Evolutionary conservation across 116 monocot species (phyloP), one percentile per base, ranked within the genome.

Genomic region (Trichopus zeylanicus): DNA sequence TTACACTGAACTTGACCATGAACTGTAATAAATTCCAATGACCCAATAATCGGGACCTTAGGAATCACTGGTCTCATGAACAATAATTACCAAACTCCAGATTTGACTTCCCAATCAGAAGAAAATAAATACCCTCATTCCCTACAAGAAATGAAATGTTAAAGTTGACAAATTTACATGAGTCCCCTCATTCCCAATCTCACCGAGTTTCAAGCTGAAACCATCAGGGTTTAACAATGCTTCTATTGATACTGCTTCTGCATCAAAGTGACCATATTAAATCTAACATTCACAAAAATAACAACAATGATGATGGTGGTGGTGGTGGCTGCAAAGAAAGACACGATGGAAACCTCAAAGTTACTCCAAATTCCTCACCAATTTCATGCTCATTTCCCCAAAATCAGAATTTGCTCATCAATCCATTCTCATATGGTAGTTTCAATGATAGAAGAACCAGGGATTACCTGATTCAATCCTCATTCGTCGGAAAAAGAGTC

Each of bases 401-500:
- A 8, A 9, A 46, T 6, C 15, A 2, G 3, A 2, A 16, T 15
- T 46, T 46, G 5, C 15, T 46, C 15, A 5, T 33, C 46, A 46
- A 18, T 46, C 15, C 46, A 11, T 46, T 18, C 46, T 7, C 46
- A 46, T 6, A 15, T 46, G 15, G 18, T 6, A 46, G 32, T 2
- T 9, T 46, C 8, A 53, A 8, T 27, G 53, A 53, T 0, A 23
- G 26, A 5, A 53, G 25, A 26, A 26, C 3, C 51, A 53, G 4
- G 24, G 28, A 53, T 12, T 15, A 53, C 28, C 53, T 57, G 4
- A 6, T 27, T 80, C 62, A 83, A 39, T 76, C 75, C 12, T 80
- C 74, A 26, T 77, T 65, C 0, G 76, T 83, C 5, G 91, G 91
- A 53, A 91, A 91, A 11, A 91, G 80, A 6, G 86, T 86, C 11